These are phyloP conservation scores for Cerrena zonata DNA, from an alignment of 1,284 basidiomycete species.

Conservation along the genomic window DNA sequence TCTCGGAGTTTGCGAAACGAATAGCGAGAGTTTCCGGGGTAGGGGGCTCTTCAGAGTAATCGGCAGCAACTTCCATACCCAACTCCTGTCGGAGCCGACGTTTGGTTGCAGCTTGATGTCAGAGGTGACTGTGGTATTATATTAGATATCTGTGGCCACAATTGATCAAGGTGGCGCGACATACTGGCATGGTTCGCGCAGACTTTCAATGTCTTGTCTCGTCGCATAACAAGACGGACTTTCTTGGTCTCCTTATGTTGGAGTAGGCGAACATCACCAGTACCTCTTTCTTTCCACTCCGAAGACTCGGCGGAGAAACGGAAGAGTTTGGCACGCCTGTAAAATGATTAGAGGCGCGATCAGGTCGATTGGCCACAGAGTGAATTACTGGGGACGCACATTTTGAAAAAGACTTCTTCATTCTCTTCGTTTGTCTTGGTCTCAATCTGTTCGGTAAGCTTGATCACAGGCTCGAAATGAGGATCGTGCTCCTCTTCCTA, in stretches of 20 bases:
- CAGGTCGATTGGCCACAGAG: constrained; percentile 1
- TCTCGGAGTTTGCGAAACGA: constrained; percentile 95
- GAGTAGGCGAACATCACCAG: constrained; percentile 86
- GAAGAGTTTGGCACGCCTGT: constrained; percentile 97
- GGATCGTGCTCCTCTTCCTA: constrained; percentile 84
- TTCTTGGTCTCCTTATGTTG: constrained; percentile 87
- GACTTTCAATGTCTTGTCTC: constrained; percentile 99
- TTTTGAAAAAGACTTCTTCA: constrained; percentile 91
- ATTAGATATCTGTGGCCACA: not conserved
- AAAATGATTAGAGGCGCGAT: constrained; percentile 2
- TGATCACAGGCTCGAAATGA: constrained; percentile 95
- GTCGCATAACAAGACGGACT: constrained; percentile 95
- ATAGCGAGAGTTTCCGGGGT: constrained; percentile 94
- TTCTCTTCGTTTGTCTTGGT: constrained; percentile 95
- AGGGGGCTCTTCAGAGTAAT: constrained; percentile 86
- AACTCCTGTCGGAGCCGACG: constrained; percentile 97
- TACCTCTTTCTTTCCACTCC: constrained; percentile 98
- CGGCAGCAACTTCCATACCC: constrained; percentile 98
- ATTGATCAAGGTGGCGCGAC: constrained; percentile 32
- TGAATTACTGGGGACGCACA: constrained; percentile 51
- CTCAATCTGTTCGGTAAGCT: constrained; percentile 93
- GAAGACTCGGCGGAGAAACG: constrained; percentile 77
- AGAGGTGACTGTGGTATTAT: constrained; percentile 55
- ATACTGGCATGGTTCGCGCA: constrained; percentile 96
- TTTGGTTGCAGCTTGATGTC: constrained; percentile 97